Base-by-base conservation (phyloP, 2,329 filamentous ascomycete species). In the Akanthomyces dipterigenus region DNA sequence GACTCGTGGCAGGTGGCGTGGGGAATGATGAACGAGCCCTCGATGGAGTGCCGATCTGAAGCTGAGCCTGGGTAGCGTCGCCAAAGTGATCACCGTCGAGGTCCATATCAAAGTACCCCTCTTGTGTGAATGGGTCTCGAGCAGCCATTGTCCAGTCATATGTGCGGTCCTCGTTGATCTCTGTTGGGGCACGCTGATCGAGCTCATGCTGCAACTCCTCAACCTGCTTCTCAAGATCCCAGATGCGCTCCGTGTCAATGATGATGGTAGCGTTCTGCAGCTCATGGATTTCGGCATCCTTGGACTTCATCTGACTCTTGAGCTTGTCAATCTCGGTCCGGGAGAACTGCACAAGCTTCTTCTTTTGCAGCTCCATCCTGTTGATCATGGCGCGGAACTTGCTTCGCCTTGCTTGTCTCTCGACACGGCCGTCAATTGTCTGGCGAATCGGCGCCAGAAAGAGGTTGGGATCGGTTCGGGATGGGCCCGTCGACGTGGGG, bases 301-400 rank as follows among this genome's bases (percentile, higher is more conserved):
- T 79, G 2, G 73, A 73, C 6, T 75, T 77, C 8, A 88, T 68
- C 55, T 84, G 78, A 0, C 70, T 68, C 45, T 71, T 77, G 11
- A 88, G 76, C 9, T 73, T 72, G 8, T 77, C 73, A 2, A 87
- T 71, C 67, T 87, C 81, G 0, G 71, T 73, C 48, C 73, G 74
- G 11, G 77, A 71, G 34, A 76, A 70, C 57, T 70, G 71, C 0
- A 72, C 71, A 46, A 73, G 72, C 18, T 70, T 73, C 48, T 72
- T 76, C 67, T 79, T 81, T 61, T 82, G 79, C 8, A 73, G 72
- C 8, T 78, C 73, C 58, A 84, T 79, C 14, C 71, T 69, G 67
- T 85, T 82, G 72, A 85, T 80, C 71, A 86, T 81, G 64, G 84
- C 83, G 64, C 82, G 84, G 5, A 86, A 68, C 3, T 81, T 78